phyloP scores from a whole-genome alignment of 208 protist species.

The Herpetomonas samuelpessoai region DNA sequence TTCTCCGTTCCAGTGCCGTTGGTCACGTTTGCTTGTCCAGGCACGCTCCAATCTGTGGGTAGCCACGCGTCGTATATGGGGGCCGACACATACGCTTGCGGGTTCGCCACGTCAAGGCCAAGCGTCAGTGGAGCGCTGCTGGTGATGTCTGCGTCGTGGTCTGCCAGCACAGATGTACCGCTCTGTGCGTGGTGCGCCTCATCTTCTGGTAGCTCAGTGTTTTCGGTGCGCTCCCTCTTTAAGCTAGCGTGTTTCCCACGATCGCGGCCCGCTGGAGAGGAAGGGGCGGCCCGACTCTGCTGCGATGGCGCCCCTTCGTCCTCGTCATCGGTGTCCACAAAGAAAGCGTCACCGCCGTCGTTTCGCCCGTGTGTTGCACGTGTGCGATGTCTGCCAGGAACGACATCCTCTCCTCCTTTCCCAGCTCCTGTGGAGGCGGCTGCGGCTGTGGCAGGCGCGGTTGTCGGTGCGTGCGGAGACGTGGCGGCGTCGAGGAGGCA shows the following conservation, averaged over 20 bases:
- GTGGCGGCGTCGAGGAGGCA: constrained; percentile 20
- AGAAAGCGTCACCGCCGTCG: background rate
- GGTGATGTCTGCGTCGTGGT: constrained; percentile 3
- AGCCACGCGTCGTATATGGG: constrained; percentile 34
- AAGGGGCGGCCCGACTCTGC: too few species aligned
- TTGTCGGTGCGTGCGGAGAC: background rate
- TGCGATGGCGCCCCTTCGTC: too few species aligned
- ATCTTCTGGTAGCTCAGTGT: too few species aligned
- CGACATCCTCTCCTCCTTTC: too few species aligned
- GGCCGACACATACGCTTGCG: constrained; percentile 28
- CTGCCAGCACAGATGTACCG: background rate
- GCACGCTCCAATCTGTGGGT: constrained; percentile 25
- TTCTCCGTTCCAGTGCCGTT: constrained; percentile 6
- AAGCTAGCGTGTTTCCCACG: too few species aligned
- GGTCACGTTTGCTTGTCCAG: background rate
- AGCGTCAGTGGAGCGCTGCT: constrained; percentile 8
- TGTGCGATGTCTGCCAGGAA: too few species aligned
- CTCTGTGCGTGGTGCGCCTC: too few species aligned
- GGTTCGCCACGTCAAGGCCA: constrained; percentile 4
- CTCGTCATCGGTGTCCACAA: background rate
- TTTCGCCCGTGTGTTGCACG: background rate
- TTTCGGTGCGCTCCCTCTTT: too few species aligned
- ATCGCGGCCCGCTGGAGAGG: background rate
- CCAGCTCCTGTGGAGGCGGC: background rate
- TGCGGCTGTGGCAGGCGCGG: constrained; percentile 2